These are phyloP conservation scores for Penicillium palitans DNA, from an alignment of 2,329 filamentous ascomycete genomes.

Conservation along the genomic window DNA sequence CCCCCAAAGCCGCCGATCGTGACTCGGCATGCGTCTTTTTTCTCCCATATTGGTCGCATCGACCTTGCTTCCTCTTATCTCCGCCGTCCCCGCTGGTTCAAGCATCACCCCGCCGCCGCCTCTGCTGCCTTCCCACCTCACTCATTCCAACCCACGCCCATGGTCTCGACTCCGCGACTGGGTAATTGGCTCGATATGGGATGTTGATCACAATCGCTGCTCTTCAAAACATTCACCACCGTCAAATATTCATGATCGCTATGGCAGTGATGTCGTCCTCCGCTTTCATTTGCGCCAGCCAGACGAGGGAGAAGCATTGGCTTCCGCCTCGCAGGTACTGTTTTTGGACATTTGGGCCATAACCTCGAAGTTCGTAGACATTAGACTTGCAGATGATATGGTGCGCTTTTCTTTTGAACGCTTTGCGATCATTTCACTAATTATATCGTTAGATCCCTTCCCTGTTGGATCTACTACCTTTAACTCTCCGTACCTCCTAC, in stretches of 20 bases:
- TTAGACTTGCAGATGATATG: conserved; percentile 73
- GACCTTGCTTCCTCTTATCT: conserved; percentile 22
- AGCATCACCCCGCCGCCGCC: conserved; percentile 37
- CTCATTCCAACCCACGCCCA: conserved; percentile 33
- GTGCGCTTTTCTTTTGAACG: conserved; percentile 47
- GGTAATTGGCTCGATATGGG: conserved; percentile 48
- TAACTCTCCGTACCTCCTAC: conserved; percentile 69
- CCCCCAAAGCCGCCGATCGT: not conserved
- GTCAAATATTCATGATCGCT: conserved; percentile 51
- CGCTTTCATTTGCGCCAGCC: conserved; percentile 76
- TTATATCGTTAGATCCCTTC: conserved; percentile 59
- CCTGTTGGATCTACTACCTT: conserved; percentile 74
- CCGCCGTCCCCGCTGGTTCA: conserved; percentile 39
- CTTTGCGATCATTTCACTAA: not conserved
- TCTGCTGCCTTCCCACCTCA: conserved; percentile 31
- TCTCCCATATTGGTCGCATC: conserved; percentile 21
- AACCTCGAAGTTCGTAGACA: conserved; percentile 77
- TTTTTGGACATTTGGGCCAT: conserved; percentile 92
- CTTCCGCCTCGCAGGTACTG: conserved; percentile 71
- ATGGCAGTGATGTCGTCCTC: conserved; percentile 81
- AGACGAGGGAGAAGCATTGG: conserved; percentile 68
- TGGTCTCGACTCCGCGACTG: conserved; percentile 45
- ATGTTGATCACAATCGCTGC: conserved; percentile 29
- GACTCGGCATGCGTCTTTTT: conserved; percentile 10
- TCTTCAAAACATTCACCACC: conserved; percentile 34